Evolutionary conservation across 176 grass and related monocot genomes (phyloP).

Genomic region (Bolboschoenus planiculmis): DNA sequence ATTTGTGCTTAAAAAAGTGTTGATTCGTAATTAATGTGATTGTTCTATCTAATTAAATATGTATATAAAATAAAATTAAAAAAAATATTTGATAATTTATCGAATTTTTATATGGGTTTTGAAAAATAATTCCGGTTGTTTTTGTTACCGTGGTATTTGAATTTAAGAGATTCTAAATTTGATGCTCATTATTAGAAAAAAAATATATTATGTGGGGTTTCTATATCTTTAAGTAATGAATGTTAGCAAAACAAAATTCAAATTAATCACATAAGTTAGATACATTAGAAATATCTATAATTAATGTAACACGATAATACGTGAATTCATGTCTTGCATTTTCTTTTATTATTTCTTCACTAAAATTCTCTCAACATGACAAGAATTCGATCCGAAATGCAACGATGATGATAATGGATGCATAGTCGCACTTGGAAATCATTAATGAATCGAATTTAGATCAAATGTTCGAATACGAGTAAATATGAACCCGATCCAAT

Average conservation of each 20-base stretch:
- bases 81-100: neutral
- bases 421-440: neutral
- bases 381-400: no score
- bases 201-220: neutral
- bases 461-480: no score
- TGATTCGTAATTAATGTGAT: neutral
- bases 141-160: neutral
- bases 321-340: neutral
- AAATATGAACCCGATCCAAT: neutral
- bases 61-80: neutral
- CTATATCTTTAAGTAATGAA: no score
- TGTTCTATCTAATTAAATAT: neutral
- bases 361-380: no score
- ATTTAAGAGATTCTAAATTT: neutral
- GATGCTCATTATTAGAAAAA: no score
- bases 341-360: neutral
- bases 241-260: no score
- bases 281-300: neutral
- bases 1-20: no score
- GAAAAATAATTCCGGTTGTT: neutral
- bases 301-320: no score
- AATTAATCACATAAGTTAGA: neutral
- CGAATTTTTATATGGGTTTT: neutral
- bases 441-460: neutral
- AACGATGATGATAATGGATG: no score